Evolutionary conservation across 2,329 filamentous ascomycete species (phyloP).

Genomic region (Hypoxylon sp.): DNA sequence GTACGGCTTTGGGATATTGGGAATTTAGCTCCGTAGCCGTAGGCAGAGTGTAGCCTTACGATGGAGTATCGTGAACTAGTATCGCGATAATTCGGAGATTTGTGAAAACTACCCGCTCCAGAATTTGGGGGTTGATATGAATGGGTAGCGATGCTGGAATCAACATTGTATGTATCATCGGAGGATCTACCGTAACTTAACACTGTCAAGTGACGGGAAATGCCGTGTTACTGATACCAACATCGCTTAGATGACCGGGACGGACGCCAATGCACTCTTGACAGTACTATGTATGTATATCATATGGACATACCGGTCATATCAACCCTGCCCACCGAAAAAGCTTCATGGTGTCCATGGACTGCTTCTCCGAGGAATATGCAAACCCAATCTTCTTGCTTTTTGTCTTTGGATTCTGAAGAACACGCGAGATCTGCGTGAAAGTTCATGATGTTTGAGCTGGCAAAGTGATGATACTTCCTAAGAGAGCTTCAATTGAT

Average conservation of each 20-base stretch:
- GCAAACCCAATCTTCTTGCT: constrained; percentile 1
- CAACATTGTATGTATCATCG: constrained; percentile 6
- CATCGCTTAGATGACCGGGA: too few relatives aligned
- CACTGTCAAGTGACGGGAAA: constrained; percentile 4
- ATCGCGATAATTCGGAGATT: constrained; percentile 31
- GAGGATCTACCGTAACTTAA: too few relatives aligned
- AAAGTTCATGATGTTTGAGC: constrained; percentile 18
- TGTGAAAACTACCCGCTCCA: constrained; percentile 15
- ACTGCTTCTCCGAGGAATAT: too few relatives aligned
- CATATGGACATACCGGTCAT: too few relatives aligned
- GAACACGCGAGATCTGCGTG: constrained; percentile 18
- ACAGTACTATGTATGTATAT: too few relatives aligned
- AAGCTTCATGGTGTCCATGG: constrained; percentile 2
- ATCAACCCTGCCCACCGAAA: not conserved
- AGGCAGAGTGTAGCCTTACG: too few relatives aligned
- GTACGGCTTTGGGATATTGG: constrained; percentile 3
- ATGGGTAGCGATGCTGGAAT: constrained; percentile 19
- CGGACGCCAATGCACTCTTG: too few relatives aligned
- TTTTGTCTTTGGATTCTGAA: constrained; percentile 9
- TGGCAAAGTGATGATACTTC: constrained; percentile 10
- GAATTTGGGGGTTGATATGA: constrained; percentile 7
- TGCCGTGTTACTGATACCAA: not conserved
- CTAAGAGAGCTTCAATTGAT: constrained; percentile 17
- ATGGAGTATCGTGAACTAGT: constrained; percentile 5
- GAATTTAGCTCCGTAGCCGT: not conserved